Evolutionary conservation across 768 basidiomycete genomes (phyloP).

Genomic region (Paxillus involutus): DNA sequence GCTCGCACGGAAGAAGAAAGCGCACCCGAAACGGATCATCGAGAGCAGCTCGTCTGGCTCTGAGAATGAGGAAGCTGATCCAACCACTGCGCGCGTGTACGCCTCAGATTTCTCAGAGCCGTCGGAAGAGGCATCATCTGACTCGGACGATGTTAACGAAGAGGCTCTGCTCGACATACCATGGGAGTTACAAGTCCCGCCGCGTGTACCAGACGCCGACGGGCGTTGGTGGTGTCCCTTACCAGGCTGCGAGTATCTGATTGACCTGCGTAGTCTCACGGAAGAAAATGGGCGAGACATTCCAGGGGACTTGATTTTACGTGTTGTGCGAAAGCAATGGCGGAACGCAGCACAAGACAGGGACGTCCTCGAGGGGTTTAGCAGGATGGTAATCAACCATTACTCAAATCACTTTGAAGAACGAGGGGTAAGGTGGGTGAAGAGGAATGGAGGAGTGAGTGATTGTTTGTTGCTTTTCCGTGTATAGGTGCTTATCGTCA

Average conservation of each 20-base stretch:
- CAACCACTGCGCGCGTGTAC: conserved; percentile 34
- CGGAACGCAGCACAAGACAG: conserved; percentile 32
- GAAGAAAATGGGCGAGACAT: conserved; percentile 32
- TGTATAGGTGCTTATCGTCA: background rate
- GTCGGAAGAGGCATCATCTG: conserved; percentile 45
- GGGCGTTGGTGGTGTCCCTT: conserved; percentile 56
- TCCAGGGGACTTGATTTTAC: conserved; percentile 12
- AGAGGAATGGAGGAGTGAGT: conserved; percentile 19
- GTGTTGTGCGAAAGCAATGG: conserved; percentile 37
- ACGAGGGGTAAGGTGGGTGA: conserved; percentile 15
- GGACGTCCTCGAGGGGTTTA: conserved; percentile 22
- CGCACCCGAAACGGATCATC: background rate
- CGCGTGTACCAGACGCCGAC: conserved; percentile 40
- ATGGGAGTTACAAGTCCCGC: conserved; percentile 32
- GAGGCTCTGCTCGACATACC: conserved; percentile 35
- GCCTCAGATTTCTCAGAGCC: conserved; percentile 60
- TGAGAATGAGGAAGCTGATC: conserved; percentile 16
- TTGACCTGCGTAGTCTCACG: conserved; percentile 46
- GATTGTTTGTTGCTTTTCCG: background rate
- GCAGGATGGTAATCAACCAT: conserved; percentile 24
- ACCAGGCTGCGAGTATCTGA: conserved; percentile 39
- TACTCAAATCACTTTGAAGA: conserved; percentile 24
- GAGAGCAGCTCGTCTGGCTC: conserved; percentile 16
- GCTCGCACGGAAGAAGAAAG: conserved; percentile 9
- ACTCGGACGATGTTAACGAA: conserved; percentile 31